Conservation (phyloP, 148 eudicot species). For the Euryodendron excelsum region DNA sequence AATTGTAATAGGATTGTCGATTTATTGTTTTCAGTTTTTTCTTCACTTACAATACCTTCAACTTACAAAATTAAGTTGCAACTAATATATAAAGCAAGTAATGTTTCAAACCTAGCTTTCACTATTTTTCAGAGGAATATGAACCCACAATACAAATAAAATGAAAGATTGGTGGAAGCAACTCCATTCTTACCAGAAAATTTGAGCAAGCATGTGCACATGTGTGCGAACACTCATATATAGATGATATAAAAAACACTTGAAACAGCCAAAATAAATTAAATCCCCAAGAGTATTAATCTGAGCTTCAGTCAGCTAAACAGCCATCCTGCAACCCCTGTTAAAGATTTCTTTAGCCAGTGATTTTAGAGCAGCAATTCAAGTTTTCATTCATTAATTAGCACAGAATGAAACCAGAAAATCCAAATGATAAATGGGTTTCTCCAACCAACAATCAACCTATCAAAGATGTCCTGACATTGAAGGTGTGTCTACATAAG, state of each 20-base stretch:
- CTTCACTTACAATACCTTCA: too few species aligned
- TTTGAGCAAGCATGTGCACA: background rate
- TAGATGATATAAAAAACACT: too few species aligned
- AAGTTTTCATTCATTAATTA: background rate
- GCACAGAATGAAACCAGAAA: background rate
- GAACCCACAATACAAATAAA: too few species aligned
- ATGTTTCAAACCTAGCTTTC: too few species aligned
- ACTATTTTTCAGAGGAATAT: too few species aligned
- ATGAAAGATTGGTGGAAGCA: too few species aligned
- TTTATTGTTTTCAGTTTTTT: too few species aligned
- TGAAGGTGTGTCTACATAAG: background rate
- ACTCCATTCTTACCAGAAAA: too few species aligned
- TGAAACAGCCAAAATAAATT: background rate
- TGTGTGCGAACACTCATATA: too few species aligned
- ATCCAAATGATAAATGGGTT: background rate
- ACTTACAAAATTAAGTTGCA: too few species aligned
- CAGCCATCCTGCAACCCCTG: background rate
- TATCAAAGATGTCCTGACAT: background rate
- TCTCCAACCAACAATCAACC: background rate
- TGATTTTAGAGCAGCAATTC: slow-evolving; percentile 1
- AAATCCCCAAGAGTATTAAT: background rate
- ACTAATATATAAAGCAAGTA: too few species aligned
- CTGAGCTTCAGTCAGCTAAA: background rate
- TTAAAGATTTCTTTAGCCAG: background rate
- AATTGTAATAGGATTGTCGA: too few species aligned